Evolutionary conservation across 306 rosid genomes (phyloP), one percentile per base, ranked within the genome.

Genomic region (Sindora glabra): DNA sequence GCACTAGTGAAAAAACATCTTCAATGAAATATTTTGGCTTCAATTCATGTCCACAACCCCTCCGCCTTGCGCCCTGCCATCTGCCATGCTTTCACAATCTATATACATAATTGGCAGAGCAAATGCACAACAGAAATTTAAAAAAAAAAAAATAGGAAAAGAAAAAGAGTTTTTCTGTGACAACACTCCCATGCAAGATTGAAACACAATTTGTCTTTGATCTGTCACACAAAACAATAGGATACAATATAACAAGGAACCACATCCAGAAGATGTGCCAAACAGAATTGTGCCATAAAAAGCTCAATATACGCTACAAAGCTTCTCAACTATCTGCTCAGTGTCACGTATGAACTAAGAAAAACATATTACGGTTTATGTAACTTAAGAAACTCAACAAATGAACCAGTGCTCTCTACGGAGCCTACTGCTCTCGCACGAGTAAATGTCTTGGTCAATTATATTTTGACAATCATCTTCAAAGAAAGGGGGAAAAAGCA

Each of bases 381-480:
- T n/a, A n/a, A n/a, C n/a, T n/a, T 37, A 50, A 14, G 49, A 52
- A 59, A 44, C 64, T 71, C n/a, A 71, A 44, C n/a, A 33, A 52
- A 16, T 34, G 21, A 29, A 46, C 29, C 47, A n/a, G 57, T 33
- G 46, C 8, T 49, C 37, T 29, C 59, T 49, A 41, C 51, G 48
- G 62, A 61, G 57, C 38, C 46, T 59, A 48, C 19, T 53, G 26
- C 23, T 51, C 38, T 59, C 52, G 46, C 48, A 25, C 17, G 23
- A 33, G 33, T 32, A 59, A 38, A 67, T n/a, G n/a, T 55, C 55
- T 19, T 68, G 67, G 48, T 62, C 56, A 34, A 29, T 2, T n/a
- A n/a, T 23, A 33, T 33, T 29, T 62, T 7, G 17, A 44, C 59
- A 62, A 45, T 38, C 38, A 48, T 46, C 44, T 59, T 23, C 33